These are phyloP conservation scores for Schizophyllum commune DNA, from an alignment of 1,284 basidiomycete genomes.

Conservation along the genomic window DNA sequence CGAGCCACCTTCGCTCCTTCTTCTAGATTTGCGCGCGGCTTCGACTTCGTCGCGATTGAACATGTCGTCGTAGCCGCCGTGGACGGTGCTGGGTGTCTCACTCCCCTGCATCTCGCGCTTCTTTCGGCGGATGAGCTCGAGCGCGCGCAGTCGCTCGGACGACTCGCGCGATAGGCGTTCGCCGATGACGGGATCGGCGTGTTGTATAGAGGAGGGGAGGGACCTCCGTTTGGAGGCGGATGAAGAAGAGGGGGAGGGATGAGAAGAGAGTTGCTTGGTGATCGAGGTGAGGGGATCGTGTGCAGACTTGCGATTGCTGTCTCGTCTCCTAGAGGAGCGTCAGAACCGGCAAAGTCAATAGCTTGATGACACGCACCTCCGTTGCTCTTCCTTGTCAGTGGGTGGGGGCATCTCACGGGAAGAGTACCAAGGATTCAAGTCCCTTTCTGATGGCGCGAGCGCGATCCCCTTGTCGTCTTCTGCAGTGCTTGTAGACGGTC, in stretches of 20 bases:
- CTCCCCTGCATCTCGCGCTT: slow-evolving; percentile 53
- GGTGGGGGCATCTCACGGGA: too few relatives aligned
- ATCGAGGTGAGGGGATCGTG: slow-evolving; percentile 71
- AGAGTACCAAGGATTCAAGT: slow-evolving; percentile 75
- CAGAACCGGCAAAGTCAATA: slow-evolving; percentile 2
- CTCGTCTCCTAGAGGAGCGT: slow-evolving; percentile 41
- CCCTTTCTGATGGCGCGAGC: slow-evolving; percentile 64
- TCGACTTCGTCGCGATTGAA: slow-evolving; percentile 66
- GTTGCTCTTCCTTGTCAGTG: slow-evolving; percentile 23
- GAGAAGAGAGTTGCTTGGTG: slow-evolving; percentile 50
- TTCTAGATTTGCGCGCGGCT: slow-evolving; percentile 40
- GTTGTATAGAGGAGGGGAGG: slow-evolving; percentile 14
- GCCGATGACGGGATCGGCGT: slow-evolving; percentile 33
- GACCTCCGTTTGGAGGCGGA: slow-evolving; percentile 14
- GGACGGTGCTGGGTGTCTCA: slow-evolving; percentile 62
- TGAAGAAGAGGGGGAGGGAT: slow-evolving; percentile 21
- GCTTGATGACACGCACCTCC: slow-evolving; percentile 17
- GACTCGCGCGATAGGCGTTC: slow-evolving; percentile 62
- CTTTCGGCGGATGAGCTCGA: slow-evolving; percentile 57
- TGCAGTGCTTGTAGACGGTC: slow-evolving; percentile 20
- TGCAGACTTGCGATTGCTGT: slow-evolving; percentile 50
- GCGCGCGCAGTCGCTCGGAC: slow-evolving; percentile 63
- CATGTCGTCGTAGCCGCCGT: slow-evolving; percentile 59
- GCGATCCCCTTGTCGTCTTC: slow-evolving; percentile 65
- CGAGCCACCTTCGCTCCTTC: neutral